Conservation (phyloP, 2,329 filamentous ascomycete species). For the Dichotomopilus funicola region DNA sequence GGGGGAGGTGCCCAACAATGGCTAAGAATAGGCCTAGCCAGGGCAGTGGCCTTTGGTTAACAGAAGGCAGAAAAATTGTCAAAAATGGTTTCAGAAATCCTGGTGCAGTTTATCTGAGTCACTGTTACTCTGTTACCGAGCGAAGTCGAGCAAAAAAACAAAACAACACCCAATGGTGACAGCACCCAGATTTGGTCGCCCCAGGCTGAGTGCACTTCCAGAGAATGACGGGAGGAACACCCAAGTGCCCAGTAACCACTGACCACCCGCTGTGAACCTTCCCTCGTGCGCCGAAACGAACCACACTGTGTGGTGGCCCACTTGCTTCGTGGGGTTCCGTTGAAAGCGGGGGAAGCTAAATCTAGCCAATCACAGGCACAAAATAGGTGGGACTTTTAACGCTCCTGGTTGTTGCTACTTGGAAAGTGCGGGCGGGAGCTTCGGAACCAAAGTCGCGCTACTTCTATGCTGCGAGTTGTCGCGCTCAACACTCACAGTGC, state of each 20-base stretch:
- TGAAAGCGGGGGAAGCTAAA: constrained; percentile 16
- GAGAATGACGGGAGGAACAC: too few species aligned
- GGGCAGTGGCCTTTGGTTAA: not conserved
- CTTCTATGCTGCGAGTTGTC: not conserved
- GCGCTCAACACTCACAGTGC: too few species aligned
- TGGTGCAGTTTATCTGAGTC: not conserved
- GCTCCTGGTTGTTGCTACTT: constrained; percentile 11
- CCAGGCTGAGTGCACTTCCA: too few species aligned
- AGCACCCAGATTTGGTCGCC: not conserved
- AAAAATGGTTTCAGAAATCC: not conserved
- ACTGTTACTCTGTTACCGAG: not conserved
- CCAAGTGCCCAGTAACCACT: too few species aligned
- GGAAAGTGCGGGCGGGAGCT: constrained; percentile 11
- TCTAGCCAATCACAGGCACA: constrained; percentile 16
- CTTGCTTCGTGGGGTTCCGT: constrained; percentile 15
- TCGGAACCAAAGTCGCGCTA: constrained; percentile 12
- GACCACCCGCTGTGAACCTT: too few species aligned
- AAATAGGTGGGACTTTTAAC: constrained; percentile 6
- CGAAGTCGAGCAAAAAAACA: not conserved
- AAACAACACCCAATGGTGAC: not conserved
- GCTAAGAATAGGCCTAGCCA: not conserved
- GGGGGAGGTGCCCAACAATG: not conserved
- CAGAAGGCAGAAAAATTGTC: not conserved
- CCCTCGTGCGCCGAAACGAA: not conserved
- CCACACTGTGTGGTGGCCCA: constrained; percentile 5